A percentile compares a stretch with the other conserved stretches of the same genome.
Evolutionary conservation across 2,329 filamentous ascomycete genomes (phyloP).

Genomic region (Alternaria brassicae): DNA sequence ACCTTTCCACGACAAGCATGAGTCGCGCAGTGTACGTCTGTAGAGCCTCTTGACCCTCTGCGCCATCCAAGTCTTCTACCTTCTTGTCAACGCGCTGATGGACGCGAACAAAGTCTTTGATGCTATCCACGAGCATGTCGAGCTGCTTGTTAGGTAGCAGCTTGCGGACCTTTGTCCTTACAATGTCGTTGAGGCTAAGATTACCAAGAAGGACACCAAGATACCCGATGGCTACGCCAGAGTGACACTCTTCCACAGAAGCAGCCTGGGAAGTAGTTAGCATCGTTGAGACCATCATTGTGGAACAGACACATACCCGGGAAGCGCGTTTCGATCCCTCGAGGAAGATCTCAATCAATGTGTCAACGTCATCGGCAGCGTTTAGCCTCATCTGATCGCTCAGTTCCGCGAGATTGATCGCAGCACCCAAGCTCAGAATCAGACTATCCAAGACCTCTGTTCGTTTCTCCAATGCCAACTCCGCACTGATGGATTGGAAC

Average conservation of each 20-base stretch:
- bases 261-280: conserved; percentile 53
- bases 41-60: conserved; percentile 56
- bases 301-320: conserved; percentile 64
- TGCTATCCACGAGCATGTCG: conserved; percentile 60
- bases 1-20: conserved; percentile 59
- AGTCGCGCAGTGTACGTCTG: conserved; percentile 62
- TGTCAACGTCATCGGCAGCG: conserved; percentile 56
- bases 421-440: conserved; percentile 77
- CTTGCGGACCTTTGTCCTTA: conserved; percentile 53
- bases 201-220: conserved; percentile 84
- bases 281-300: neutral
- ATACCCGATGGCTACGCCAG: conserved; percentile 86
- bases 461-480: conserved; percentile 59
- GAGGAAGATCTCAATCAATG: conserved; percentile 71
- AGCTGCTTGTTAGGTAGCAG: conserved; percentile 58
- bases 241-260: conserved; percentile 71
- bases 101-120: conserved; percentile 68
- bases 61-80: conserved; percentile 54
- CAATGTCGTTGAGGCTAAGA: conserved; percentile 66
- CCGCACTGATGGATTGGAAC: conserved; percentile 32
- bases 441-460: conserved; percentile 69
- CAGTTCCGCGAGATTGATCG: conserved; percentile 88
- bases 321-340: conserved; percentile 69
- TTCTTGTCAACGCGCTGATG: conserved; percentile 65
- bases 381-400: conserved; percentile 63